These are phyloP conservation scores for Mycena maculata DNA, from an alignment of 768 basidiomycete genomes.

Conservation along the genomic window DNA sequence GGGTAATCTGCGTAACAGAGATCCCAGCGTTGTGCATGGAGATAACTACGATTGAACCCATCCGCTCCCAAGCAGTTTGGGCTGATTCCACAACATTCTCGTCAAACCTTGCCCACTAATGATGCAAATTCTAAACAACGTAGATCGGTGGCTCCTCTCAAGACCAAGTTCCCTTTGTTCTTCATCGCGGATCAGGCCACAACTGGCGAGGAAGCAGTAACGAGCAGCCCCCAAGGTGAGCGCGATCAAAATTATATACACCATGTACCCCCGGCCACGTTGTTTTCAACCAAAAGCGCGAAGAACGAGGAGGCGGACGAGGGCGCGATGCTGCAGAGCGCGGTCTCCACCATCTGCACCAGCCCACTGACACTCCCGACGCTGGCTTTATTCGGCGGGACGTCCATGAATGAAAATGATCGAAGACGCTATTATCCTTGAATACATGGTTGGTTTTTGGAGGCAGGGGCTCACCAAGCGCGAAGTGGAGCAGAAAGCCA, in stretches of 20 bases:
- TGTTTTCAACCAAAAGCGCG: constrained; percentile 10
- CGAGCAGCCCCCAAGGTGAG: background rate
- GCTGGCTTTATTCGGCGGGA: background rate
- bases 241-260: background rate
- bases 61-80: too few species aligned
- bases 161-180: too few species aligned
- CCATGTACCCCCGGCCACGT: constrained; percentile 14
- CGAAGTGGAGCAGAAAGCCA: constrained; percentile 8
- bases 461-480: constrained; percentile 1
- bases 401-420: constrained; percentile 19
- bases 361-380: constrained; percentile 15
- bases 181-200: too few species aligned
- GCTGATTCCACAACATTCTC: too few species aligned
- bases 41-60: too few species aligned
- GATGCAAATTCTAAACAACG: too few species aligned
- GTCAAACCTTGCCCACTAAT: too few species aligned
- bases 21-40: too few species aligned
- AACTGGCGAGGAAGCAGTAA: constrained; percentile 1
- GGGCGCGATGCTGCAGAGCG: constrained; percentile 16
- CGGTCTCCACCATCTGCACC: constrained; percentile 11
- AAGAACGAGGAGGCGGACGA: constrained; percentile 20
- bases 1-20: too few species aligned
- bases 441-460: too few species aligned
- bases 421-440: constrained; percentile 1
- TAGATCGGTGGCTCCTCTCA: too few species aligned